phyloP scores from a whole-genome alignment of 306 rosid species.

The Fragaria ananassa region DNA sequence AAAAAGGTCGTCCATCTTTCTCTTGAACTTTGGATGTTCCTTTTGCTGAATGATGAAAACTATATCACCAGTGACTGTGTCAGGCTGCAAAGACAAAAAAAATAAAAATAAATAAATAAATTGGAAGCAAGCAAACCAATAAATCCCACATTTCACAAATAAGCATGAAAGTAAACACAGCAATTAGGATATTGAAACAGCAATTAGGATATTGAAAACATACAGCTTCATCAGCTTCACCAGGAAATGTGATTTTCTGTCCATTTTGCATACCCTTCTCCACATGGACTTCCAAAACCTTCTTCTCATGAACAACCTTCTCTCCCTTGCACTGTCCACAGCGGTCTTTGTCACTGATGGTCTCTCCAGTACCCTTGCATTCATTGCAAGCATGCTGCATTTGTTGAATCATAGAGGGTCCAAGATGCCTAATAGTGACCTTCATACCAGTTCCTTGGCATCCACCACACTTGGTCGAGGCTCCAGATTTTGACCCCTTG shows the following conservation, averaged over 20 bases:
- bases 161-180: neutral
- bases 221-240: constrained; percentile 91
- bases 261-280: constrained; percentile 93
- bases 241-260: constrained; percentile 81
- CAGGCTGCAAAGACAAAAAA: constrained; percentile 54
- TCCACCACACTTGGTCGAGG: constrained; percentile 57
- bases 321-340: constrained; percentile 80
- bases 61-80: constrained; percentile 70
- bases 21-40: constrained; percentile 71
- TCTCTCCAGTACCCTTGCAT: constrained; percentile 90
- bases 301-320: constrained; percentile 78
- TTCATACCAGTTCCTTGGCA: constrained; percentile 90
- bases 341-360: constrained; percentile 66
- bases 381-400: constrained; percentile 87
- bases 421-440: constrained; percentile 71
- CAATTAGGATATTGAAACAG: too few relatives aligned
- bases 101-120: neutral
- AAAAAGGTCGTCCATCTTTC: constrained; percentile 70
- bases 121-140: constrained; percentile 11
- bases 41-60: constrained; percentile 74
- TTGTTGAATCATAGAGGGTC: constrained; percentile 84
- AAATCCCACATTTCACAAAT: neutral
- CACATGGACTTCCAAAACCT: constrained; percentile 67
- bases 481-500: constrained; percentile 84
- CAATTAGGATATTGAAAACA: neutral